Conservation (phyloP, 257 asterid genomes). For the Dorcoceras hygrometricum region DNA sequence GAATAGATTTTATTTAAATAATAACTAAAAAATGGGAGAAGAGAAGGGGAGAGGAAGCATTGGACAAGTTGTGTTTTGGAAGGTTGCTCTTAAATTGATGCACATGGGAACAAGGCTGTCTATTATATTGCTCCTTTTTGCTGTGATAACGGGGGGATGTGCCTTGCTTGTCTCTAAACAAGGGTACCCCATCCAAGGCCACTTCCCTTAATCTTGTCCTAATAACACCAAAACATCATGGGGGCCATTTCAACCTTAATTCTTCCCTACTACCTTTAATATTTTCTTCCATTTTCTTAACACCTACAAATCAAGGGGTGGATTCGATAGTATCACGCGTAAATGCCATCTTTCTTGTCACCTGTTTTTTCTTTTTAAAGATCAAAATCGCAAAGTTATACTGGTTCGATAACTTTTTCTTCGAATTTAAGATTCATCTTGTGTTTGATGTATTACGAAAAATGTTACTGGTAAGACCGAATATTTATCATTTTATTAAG, state of each 20-base stretch:
- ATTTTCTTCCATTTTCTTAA: too few relatives aligned
- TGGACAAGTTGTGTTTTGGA: conserved; percentile 58
- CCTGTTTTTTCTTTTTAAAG: too few relatives aligned
- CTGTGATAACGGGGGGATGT: conserved; percentile 56
- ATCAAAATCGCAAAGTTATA: too few relatives aligned
- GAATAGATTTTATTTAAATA: too few relatives aligned
- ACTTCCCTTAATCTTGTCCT: conserved; percentile 67
- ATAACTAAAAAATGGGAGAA: background rate
- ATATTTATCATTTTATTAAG: too few relatives aligned
- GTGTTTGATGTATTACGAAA: too few relatives aligned
- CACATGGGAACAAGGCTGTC: conserved; percentile 83
- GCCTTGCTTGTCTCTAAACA: conserved; percentile 75
- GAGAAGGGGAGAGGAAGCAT: conserved; percentile 23
- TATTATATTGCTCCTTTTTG: conserved; percentile 49
- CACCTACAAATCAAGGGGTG: background rate
- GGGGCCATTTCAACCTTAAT: conserved; percentile 57
- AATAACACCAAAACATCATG: conserved; percentile 58
- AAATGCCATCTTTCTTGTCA: too few relatives aligned
- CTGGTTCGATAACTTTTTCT: too few relatives aligned
- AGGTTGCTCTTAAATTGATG: conserved; percentile 59
- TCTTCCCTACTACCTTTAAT: conserved; percentile 14
- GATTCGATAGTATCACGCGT: background rate
- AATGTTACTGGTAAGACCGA: too few relatives aligned
- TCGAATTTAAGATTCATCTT: too few relatives aligned
- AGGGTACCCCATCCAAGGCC: conserved; percentile 49